phyloP scores from a whole-genome alignment of 2,329 filamentous ascomycete species.

The Fusarium citri region DNA sequence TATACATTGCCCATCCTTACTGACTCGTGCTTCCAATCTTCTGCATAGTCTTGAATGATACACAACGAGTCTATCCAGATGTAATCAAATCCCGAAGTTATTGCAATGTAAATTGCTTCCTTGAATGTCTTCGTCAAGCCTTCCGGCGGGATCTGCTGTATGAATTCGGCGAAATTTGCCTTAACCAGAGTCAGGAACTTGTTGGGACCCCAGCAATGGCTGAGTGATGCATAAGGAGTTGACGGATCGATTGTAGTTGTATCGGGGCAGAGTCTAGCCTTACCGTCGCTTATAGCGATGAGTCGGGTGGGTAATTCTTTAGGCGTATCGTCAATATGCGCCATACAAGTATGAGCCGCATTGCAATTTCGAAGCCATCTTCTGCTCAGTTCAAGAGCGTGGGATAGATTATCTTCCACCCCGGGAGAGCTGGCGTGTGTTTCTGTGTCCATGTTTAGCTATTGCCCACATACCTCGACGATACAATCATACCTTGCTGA shows the following conservation, averaged over 20 bases:
- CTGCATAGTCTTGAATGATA: neutral
- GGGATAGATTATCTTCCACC: too few relatives aligned
- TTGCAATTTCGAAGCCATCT: neutral
- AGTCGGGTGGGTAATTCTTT: neutral
- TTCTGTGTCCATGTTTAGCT: neutral
- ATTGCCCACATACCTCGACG: neutral
- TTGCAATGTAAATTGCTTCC: neutral
- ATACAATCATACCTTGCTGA: neutral
- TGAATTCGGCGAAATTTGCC: neutral
- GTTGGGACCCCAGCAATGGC: neutral
- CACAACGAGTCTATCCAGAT: neutral
- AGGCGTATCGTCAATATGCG: accelerated
- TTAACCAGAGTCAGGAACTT: neutral
- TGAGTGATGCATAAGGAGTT: neutral
- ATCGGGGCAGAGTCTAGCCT: neutral
- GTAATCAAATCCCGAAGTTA: neutral
- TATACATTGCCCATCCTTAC: neutral
- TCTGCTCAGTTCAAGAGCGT: neutral
- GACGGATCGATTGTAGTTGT: neutral
- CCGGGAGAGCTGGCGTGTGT: too few relatives aligned
- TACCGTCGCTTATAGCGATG: neutral
- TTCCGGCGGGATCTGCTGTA: neutral
- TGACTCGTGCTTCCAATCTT: neutral
- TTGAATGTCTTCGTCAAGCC: neutral
- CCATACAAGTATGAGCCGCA: neutral